Evolutionary conservation across 2,329 filamentous ascomycete species (phyloP).

Genomic region (Coleophoma crateriformis): DNA sequence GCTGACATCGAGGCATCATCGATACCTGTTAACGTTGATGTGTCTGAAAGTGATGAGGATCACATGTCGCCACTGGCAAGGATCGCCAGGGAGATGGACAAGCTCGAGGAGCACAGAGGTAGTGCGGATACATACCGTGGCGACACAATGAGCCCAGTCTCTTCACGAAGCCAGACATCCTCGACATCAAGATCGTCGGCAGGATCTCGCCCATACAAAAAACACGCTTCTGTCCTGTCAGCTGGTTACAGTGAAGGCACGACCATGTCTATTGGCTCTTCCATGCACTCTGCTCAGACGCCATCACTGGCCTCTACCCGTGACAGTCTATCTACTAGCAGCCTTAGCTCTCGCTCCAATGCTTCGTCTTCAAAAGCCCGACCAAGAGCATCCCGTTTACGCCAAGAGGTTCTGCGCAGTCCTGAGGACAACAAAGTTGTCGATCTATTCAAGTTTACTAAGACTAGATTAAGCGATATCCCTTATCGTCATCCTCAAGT

Average conservation of each 20-base stretch:
- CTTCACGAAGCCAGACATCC: conserved; percentile 24
- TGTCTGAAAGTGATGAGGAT: conserved; percentile 74
- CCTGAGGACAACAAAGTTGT: conserved; percentile 67
- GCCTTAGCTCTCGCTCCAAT: conserved; percentile 34
- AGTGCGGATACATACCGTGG: conserved; percentile 18
- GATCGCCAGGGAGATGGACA: conserved; percentile 64
- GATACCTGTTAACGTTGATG: conserved; percentile 48
- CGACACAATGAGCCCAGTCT: conserved; percentile 26
- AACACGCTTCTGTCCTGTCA: conserved; percentile 46
- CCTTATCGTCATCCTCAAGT: conserved; percentile 68
- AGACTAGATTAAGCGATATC: conserved; percentile 74
- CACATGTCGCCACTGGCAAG: conserved; percentile 71
- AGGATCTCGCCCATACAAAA: conserved; percentile 45
- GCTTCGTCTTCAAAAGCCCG: conserved; percentile 39
- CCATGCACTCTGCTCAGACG: conserved; percentile 32
- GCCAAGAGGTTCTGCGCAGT: conserved; percentile 75
- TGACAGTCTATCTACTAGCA: conserved; percentile 54
- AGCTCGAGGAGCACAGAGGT: conserved; percentile 20
- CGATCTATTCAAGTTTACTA: conserved; percentile 83
- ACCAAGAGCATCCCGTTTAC: conserved; percentile 57
- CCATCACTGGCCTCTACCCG: conserved; percentile 25
- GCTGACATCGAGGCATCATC: conserved; percentile 32
- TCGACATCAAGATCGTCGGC: conserved; percentile 48
- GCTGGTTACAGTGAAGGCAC: conserved; percentile 57
- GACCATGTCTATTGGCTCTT: conserved; percentile 63